Conservation (phyloP, 2,329 filamentous ascomycete species). For the Emmonsiellopsis sp. region DNA sequence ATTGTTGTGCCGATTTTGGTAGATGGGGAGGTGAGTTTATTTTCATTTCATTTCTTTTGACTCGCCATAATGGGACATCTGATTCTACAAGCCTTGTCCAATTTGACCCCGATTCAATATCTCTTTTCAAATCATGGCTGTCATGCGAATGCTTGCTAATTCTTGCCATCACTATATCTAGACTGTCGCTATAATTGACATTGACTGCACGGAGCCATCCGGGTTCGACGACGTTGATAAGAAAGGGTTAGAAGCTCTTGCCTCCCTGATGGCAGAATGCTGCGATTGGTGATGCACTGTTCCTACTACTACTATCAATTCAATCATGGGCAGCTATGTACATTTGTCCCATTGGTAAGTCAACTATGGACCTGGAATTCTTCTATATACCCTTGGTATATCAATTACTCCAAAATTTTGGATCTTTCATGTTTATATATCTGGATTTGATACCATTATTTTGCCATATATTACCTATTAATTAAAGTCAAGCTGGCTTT, state of each 20-base stretch:
- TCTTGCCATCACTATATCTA: constrained; percentile 10
- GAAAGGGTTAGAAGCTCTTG: constrained; percentile 33
- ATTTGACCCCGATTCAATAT: not conserved
- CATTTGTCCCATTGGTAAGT: too few relatives aligned
- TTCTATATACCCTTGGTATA: too few relatives aligned
- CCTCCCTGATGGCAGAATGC: constrained; percentile 27
- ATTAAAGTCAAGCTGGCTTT: too few relatives aligned
- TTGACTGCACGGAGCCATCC: constrained; percentile 34
- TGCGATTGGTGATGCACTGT: constrained; percentile 29
- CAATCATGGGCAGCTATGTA: too few relatives aligned
- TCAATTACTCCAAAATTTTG: too few relatives aligned
- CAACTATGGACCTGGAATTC: too few relatives aligned
- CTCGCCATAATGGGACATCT: not conserved
- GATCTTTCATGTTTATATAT: too few relatives aligned
- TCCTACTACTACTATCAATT: too few relatives aligned
- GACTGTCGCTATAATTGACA: constrained; percentile 40
- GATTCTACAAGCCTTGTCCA: not conserved
- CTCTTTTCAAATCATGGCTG: not conserved
- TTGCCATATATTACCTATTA: too few relatives aligned
- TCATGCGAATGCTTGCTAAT: not conserved
- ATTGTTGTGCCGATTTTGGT: constrained; percentile 39
- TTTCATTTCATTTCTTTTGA: not conserved
- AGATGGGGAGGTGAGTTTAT: constrained; percentile 27
- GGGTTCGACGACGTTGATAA: constrained; percentile 38
- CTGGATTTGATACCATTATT: too few relatives aligned